Conservation (phyloP, 164 flowering plant species). For the Umbilicus rupestris region DNA sequence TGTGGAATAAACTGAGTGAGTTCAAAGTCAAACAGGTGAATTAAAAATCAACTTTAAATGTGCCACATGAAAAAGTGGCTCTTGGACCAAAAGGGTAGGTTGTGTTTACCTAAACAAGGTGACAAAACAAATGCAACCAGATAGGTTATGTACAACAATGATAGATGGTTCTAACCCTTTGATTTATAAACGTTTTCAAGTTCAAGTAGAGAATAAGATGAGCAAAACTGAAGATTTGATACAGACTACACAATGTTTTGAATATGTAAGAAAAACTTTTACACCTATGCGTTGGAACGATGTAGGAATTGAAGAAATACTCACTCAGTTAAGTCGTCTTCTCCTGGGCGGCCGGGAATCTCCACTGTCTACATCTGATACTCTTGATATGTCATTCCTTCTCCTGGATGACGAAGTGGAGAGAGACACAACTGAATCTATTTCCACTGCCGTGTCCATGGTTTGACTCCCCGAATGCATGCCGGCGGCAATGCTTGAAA, state of each 20-base stretch:
- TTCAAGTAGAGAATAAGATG: not conserved
- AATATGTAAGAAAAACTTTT: not conserved
- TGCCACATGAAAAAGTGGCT: too few relatives aligned
- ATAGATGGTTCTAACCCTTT: too few relatives aligned
- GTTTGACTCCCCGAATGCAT: conserved; percentile 58
- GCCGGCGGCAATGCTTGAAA: conserved; percentile 69
- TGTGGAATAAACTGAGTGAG: too few relatives aligned
- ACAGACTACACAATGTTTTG: not conserved
- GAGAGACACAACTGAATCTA: conserved; percentile 51
- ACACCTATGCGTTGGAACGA: not conserved
- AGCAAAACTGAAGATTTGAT: not conserved
- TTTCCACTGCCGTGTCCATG: conserved; percentile 59
- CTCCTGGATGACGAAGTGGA: conserved; percentile 61
- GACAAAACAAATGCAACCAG: too few relatives aligned
- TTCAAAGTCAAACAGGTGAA: too few relatives aligned
- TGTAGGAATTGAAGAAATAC: not conserved
- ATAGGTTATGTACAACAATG: too few relatives aligned
- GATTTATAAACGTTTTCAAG: too few relatives aligned
- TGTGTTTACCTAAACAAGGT: too few relatives aligned
- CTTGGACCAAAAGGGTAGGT: too few relatives aligned
- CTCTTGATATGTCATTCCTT: conserved; percentile 46
- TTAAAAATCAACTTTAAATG: too few relatives aligned
- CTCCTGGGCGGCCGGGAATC: conserved; percentile 63
- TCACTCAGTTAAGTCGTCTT: conserved; percentile 32
- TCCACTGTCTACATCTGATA: conserved; percentile 58